These are phyloP conservation scores for Phellopilus nigrolimitatus DNA, from an alignment of 1,284 basidiomycete species.

Conservation along the genomic window DNA sequence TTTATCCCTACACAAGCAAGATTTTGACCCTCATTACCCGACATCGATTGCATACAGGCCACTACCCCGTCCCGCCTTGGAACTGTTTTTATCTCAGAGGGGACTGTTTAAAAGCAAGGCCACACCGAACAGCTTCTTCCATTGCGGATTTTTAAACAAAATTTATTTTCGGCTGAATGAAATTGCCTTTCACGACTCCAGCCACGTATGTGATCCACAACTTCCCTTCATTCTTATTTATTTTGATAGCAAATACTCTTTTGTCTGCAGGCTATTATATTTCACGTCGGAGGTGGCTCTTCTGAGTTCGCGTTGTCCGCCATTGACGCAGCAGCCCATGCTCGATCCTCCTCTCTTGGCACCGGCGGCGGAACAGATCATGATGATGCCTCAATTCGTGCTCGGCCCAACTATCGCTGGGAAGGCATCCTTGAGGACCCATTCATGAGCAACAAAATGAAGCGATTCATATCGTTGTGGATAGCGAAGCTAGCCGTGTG, in stretches of 20 bases:
- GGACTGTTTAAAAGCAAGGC: slow-evolving; percentile 51
- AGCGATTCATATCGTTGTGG: slow-evolving; percentile 33
- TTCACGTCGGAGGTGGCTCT: slow-evolving; percentile 50
- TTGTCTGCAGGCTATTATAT: slow-evolving; percentile 48
- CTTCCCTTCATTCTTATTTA: slow-evolving; percentile 16
- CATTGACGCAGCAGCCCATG: slow-evolving; percentile 49
- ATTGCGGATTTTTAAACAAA: slow-evolving; percentile 70
- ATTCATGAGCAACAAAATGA: slow-evolving; percentile 34
- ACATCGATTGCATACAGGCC: slow-evolving; percentile 75
- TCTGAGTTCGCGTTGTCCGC: slow-evolving; percentile 58
- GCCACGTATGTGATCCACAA: slow-evolving; percentile 34
- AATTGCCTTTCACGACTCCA: slow-evolving; percentile 55
- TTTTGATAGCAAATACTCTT: slow-evolving; percentile 13
- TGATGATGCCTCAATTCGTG: slow-evolving; percentile 54
- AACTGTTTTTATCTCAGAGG: slow-evolving; percentile 59
- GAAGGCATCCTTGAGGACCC: slow-evolving; percentile 65
- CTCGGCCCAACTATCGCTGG: slow-evolving; percentile 62
- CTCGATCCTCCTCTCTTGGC: slow-evolving; percentile 47
- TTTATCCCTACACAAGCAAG: slow-evolving; percentile 43
- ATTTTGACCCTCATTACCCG: slow-evolving; percentile 73
- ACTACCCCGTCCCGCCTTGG: slow-evolving; percentile 60
- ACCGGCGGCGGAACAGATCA: slow-evolving; percentile 73
- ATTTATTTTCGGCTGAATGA: slow-evolving; percentile 73
- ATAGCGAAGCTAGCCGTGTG: slow-evolving; percentile 56
- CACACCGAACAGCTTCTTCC: slow-evolving; percentile 50